Conservation (phyloP, 2,329 filamentous ascomycete genomes). For the Lecanoromycetidae sp. region DNA sequence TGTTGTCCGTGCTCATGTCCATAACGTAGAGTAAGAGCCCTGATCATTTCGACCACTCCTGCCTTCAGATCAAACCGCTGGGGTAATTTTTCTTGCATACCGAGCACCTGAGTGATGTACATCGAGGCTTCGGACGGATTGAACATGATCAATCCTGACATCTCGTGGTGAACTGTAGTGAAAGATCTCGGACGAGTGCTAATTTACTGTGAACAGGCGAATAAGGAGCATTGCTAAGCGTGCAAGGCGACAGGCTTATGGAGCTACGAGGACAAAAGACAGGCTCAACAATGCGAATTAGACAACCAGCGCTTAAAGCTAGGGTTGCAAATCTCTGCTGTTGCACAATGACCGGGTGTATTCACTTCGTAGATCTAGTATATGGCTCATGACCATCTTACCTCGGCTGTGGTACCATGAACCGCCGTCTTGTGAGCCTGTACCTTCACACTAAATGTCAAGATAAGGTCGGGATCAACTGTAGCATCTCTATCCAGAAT, state of each 20-base stretch:
- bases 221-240: too few relatives aligned
- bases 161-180: neutral
- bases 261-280: too few relatives aligned
- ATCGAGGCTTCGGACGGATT: neutral
- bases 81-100: neutral
- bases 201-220: too few relatives aligned
- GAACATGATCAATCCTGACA: neutral
- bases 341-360: too few relatives aligned
- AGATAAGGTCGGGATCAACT: constrained; percentile 9
- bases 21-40: neutral
- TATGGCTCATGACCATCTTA: constrained; percentile 30
- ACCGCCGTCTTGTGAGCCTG: constrained; percentile 4
- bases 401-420: constrained; percentile 20
- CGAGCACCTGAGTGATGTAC: neutral
- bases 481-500: constrained; percentile 7
- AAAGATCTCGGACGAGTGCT: too few relatives aligned
- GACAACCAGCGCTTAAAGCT: too few relatives aligned
- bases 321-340: too few relatives aligned
- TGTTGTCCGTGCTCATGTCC: neutral
- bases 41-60: neutral
- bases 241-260: too few relatives aligned
- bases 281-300: too few relatives aligned
- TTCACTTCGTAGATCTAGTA: too few relatives aligned
- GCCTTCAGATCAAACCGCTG: neutral
- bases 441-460: too few relatives aligned